Evolutionary conservation across 208 protist species (phyloP).

Genomic region (Acanthamoeba triangularis): DNA sequence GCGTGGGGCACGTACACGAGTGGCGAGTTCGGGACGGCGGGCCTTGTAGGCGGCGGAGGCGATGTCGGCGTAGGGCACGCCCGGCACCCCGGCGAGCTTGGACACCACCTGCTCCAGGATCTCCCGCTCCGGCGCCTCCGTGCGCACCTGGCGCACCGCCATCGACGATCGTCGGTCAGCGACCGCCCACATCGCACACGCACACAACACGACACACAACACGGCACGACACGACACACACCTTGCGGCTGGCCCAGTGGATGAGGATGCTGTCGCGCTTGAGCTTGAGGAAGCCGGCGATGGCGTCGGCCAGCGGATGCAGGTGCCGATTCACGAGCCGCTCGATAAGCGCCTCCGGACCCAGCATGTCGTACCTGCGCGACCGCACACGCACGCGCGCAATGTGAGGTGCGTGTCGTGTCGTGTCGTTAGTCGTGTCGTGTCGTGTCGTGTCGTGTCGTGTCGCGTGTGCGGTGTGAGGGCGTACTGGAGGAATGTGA

Average conservation of each 20-base stretch:
- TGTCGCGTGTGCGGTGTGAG: background rate
- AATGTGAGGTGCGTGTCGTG: conserved; percentile 77
- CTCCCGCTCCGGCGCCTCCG: background rate
- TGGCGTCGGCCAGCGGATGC: conserved; percentile 94
- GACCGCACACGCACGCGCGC: background rate
- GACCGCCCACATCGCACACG: background rate
- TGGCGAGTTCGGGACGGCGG: conserved; percentile 84
- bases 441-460: background rate
- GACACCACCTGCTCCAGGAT: conserved; percentile 40
- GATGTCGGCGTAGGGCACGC: conserved; percentile 91
- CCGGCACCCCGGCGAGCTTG: conserved; percentile 83
- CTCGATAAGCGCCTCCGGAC: conserved; percentile 88
- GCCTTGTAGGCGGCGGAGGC: conserved; percentile 82
- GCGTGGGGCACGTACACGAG: conserved; percentile 19
- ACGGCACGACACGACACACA: conserved; percentile 75
- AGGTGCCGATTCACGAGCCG: conserved; percentile 92
- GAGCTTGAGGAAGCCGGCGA: conserved; percentile 86
- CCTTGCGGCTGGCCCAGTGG: conserved; percentile 96
- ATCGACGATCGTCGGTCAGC: too few relatives aligned
- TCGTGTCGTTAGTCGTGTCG: background rate
- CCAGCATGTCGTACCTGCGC: conserved; percentile 72
- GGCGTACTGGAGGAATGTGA: conserved; percentile 94
- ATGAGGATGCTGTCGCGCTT: conserved; percentile 92
- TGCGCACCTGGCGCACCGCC: background rate
- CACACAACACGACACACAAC: background rate